These are phyloP conservation scores for Lagenaria siceraria DNA, from an alignment of 306 rosid species.

Conservation along the genomic window DNA sequence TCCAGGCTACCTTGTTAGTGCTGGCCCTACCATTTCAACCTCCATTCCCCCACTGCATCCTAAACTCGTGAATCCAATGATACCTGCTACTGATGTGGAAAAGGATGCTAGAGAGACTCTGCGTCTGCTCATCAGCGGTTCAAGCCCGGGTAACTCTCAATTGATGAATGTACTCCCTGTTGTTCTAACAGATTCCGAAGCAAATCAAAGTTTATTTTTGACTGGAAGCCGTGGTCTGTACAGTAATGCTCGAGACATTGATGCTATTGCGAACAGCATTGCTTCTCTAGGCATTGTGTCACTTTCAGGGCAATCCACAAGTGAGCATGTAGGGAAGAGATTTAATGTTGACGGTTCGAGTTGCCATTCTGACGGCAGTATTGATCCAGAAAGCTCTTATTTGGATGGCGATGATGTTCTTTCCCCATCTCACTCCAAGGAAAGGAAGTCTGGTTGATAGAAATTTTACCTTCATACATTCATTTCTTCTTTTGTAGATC, in stretches of 20 bases:
- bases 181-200: constrained; percentile 41
- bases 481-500: constrained; percentile 7
- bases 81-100: constrained; percentile 60
- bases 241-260: constrained; percentile 55
- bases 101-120: constrained; percentile 91
- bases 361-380: constrained; percentile 14
- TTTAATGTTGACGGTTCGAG: constrained; percentile 15
- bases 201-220: constrained; percentile 41
- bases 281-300: constrained; percentile 82
- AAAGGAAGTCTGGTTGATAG: constrained; percentile 11
- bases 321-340: constrained; percentile 12
- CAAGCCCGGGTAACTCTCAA: constrained; percentile 54
- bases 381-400: constrained; percentile 29
- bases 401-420: constrained; percentile 19
- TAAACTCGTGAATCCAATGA: constrained; percentile 51
- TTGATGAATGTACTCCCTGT: constrained; percentile 53
- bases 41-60: constrained; percentile 64
- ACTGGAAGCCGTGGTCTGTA: constrained; percentile 79
- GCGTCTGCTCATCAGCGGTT: constrained; percentile 64
- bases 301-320: constrained; percentile 41
- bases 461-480: background rate
- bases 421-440: background rate
- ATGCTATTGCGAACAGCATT: constrained; percentile 55
- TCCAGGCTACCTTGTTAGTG: constrained; percentile 86
- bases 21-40: constrained; percentile 72